Base-by-base conservation (phyloP, 2,329 filamentous ascomycete genomes). In the Colletotrichum viniferum region DNA sequence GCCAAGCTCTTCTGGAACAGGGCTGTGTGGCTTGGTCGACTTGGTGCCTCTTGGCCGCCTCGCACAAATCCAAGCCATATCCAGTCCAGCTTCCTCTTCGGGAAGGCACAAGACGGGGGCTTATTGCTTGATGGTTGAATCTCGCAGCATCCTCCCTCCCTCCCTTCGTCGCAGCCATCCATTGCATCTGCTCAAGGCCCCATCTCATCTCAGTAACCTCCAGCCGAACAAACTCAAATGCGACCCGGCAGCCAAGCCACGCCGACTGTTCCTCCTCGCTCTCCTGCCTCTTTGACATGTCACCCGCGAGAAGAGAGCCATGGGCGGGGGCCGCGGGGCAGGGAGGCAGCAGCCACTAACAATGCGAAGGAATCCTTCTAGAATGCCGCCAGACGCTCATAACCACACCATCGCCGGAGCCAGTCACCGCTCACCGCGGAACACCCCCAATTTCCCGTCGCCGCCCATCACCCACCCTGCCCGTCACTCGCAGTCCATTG, bases 81-180 rank as follows among this genome's bases (percentile, higher is more conserved):
- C 28, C 58, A 63, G 36, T 55, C 55, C 32, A 75, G 69, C 73
- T 75, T 56, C 73, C 73, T 75, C 1, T 68, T 73, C 24, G 34
- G 69, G 73, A 64, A 73, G 36, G 24, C 67, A 48, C 63, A 68
- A n/a, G 62, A 38, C 62, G 61, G 26, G 43, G 62, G 61, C 62
- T 32, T 67, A 71, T 72, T 74, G 73, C 73, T 74, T 74, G 73
- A 58, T 74, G 73, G 69, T 74, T 74, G 73, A 67, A 74, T 72
- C 55, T 72, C 32, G 38, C 56, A 66, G 28, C 58, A 52, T 24
- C 28, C 30, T 55, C 28, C 36, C 36, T 61, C 55, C 14, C 28
- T 36, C 62, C 24, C 16, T 61, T 30, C 12, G 21, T 64, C 60
- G 26, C 58, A 32, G 58, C 26, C 43, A 48, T 48, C 43, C 43